These are phyloP conservation scores for Trichophyton simii DNA, from an alignment of 2,329 filamentous ascomycete species.

Conservation along the genomic window DNA sequence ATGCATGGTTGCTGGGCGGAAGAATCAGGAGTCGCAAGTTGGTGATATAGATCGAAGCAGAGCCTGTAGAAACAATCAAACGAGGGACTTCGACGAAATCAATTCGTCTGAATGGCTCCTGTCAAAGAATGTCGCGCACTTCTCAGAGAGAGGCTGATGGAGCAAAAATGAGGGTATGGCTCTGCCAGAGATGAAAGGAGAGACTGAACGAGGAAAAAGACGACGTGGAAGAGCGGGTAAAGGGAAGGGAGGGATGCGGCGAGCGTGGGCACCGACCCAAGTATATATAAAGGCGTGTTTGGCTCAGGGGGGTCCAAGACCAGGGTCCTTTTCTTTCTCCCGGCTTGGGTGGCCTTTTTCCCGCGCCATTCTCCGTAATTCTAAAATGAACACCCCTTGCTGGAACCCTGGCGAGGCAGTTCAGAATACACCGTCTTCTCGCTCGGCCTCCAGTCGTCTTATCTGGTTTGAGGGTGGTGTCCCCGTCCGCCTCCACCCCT, in stretches of 20 bases:
- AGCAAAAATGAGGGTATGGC: constrained; percentile 12
- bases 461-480: neutral
- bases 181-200: constrained; percentile 2
- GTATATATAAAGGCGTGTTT: neutral
- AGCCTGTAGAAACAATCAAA: constrained; percentile 7
- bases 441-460: neutral
- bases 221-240: neutral
- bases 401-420: neutral
- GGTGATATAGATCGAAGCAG: neutral
- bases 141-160: constrained; percentile 8
- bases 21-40: neutral
- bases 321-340: neutral
- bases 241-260: neutral
- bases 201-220: neutral
- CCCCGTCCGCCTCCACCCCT: neutral
- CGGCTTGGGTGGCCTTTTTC: neutral
- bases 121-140: constrained; percentile 1
- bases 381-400: neutral
- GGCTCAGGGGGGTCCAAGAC: neutral
- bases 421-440: neutral
- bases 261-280: neutral
- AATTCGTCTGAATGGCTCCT: constrained; percentile 20
- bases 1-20: constrained; percentile 21
- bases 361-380: neutral
- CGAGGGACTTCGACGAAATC: constrained; percentile 23